Evolutionary conservation across 192 early-diverging fungal species (phyloP), one percentile per base, ranked within the genome.

Genomic region (Linnemannia hyalina): DNA sequence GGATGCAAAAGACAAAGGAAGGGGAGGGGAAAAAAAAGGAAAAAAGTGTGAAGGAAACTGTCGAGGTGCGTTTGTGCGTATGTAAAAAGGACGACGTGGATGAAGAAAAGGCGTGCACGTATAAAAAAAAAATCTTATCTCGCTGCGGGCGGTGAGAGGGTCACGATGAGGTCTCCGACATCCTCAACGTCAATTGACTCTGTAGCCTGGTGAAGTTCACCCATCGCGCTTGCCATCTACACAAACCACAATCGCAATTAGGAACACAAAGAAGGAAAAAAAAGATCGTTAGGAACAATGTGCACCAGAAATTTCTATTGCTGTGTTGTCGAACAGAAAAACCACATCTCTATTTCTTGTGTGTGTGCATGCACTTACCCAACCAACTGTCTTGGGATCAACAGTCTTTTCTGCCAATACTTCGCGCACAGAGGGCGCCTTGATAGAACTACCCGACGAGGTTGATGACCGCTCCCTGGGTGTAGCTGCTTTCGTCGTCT

Each of bases 211-310:
- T 86, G 84, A 23, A 86, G 63, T n/a, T 86, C 84, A 1, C 84
- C 84, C 84, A 86, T 78, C 40, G 76, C 84, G 20, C 35, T 86
- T 35, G 84, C 84, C 84, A 86, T 80, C 84, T 86, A 81, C 47
- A 52, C 23, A 20, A n/a, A 26, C 52, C 7, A 26, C 26, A 35
- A 68, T 35, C 11, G 15, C 4, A 68, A 65, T 65, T 20, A 65
- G 6, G 32, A 52, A 52, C 16, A 40, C 38, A 3, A 6, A 40
- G 38, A 40, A 6, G 38, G 38, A 6, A 6, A 6, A 22, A 3
- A 4, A 52, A 20, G 20, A 4, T 16, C 29, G 32, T 41, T 9
- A n/a, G 18, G 32, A 44, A 76, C 20, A 63, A n/a, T 13, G 9
- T 3, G 6, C 38, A 15, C 40, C 23, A 5, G 38, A 0, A 76